Conservation (phyloP, 257 asterid genomes). For the Coffea eugenioides region DNA sequence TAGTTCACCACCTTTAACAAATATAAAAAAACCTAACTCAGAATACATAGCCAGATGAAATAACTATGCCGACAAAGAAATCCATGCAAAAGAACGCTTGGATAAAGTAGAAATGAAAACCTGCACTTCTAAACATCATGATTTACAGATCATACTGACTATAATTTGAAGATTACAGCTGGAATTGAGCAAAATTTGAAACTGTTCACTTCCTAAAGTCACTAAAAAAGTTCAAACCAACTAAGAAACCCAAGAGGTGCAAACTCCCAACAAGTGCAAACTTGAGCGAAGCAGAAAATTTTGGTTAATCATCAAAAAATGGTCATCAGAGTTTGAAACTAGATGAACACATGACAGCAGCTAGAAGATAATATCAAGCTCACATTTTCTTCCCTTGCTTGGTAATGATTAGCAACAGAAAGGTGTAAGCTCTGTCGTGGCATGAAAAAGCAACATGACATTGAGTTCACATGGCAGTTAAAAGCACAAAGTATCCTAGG, state of each 20-base stretch:
- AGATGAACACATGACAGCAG: not conserved
- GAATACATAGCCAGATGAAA: not conserved
- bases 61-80: not conserved
- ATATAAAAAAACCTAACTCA: conserved; percentile 25
- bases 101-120: not conserved
- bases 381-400: not conserved
- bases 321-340: conserved; percentile 2
- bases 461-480: not conserved
- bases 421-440: no score
- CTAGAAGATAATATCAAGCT: not conserved
- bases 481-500: not conserved
- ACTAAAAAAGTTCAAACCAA: not conserved
- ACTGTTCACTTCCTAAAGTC: not conserved
- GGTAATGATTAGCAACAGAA: not conserved
- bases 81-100: not conserved
- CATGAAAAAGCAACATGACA: not conserved
- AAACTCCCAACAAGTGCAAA: no score
- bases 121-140: not conserved
- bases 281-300: not conserved
- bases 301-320: not conserved
- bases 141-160: not conserved
- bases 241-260: not conserved
- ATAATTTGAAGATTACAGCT: not conserved
- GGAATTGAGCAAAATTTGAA: not conserved
- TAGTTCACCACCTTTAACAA: conserved; percentile 43